Base-by-base conservation (phyloP, 352 stramenopile species). In the Phytophthora pisi region DNA sequence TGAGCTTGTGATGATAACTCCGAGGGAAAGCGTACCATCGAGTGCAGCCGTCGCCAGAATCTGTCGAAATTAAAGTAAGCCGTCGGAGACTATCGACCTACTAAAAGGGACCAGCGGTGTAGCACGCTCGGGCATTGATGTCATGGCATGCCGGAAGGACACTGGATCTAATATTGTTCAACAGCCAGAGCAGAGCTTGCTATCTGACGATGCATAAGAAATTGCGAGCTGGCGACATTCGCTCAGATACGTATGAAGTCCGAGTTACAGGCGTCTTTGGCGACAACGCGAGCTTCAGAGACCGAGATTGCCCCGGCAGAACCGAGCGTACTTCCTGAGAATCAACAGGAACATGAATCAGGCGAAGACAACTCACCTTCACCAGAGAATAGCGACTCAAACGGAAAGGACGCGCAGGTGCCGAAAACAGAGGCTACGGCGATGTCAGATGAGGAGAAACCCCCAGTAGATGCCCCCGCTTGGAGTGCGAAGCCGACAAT, bases 241-340 rank as follows among this genome's bases (percentile, higher is more conserved):
- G 26, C 6, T 30, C 3, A 30, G 26, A 7, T 30, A 30, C 26
- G 34, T 40, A 93, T 91, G 80, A 90, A 88, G 65, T 88, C 74
- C 1, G 82, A 93, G 63, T 57, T 93, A 4, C 73, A 85, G 24
- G 75, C 70, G 13, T 93, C 86, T 0, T 74, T 89, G 54, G 66
- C 68, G 42, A 51, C 63, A 10, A 28, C 13, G n/a, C 46, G 46
- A 46, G 68, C 61, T 42, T 52, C 60, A 43, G 46, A 65, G 18
- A 68, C 64, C 11, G 60, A 67, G 4, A 47, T 59, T 36, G 26
- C 52, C 4, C 5, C 20, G 30, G 16, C 38, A 16, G 57, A 72
- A 34, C 26, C 10, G 9, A 55, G 49, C 13, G 24, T 52, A 11
- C 13, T 10, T 4, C 11, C 38, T 16, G 53, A 75, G 13, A 57